Base-by-base conservation (phyloP, 1,284 basidiomycete species). In the Pyrrhoderma lamaoense region DNA sequence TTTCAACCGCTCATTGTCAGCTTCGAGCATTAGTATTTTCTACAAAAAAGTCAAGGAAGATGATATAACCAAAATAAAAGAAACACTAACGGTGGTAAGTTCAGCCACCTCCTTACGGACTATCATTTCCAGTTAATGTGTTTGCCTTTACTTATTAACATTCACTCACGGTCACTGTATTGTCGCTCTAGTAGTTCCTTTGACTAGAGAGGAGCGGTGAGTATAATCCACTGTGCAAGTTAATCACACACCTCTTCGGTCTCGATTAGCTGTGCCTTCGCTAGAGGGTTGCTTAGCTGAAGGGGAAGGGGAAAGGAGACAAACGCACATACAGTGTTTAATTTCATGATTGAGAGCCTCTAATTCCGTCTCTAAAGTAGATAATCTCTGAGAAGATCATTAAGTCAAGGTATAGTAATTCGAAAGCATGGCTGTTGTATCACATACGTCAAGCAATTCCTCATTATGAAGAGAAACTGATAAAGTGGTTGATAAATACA, bases 381-480 rank as follows among this genome's bases (percentile, higher is more conserved):
- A 25, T 19, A 42, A 2, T 52, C 36, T 52, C 51, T 52, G 21
- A 46, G 16, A 1, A 13, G 11, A 39, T 11, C 13, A 45, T 45
- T 14, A 39, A 43, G 9, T n/a, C 25, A 27, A 4, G 2, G 8
- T 31, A 31, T 5, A 31, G 5, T 11, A 31, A 21, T 9, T 21
- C 8, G n/a, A n/a, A 19, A 14, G 23, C 2, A 1, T 14, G 18
- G 34, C n/a, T 8, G 14, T 1, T 16, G n/a, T 14, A 42, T 19
- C 5, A 40, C 21, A 9, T 42, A 52, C 51, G 21, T 42, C 42
- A 27, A 42, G 34, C 8, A 47, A n/a, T 19, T 52, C 45, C 42
- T 52, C 51, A 21, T 52, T 52, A 18, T 13, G 7, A 35, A 47
- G 46, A n/a, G 35, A 38, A 37, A 39, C 51, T 47, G 23, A 43